phyloP scores from a whole-genome alignment of 805 yeast genomes.

The Yarrowia bubula region DNA sequence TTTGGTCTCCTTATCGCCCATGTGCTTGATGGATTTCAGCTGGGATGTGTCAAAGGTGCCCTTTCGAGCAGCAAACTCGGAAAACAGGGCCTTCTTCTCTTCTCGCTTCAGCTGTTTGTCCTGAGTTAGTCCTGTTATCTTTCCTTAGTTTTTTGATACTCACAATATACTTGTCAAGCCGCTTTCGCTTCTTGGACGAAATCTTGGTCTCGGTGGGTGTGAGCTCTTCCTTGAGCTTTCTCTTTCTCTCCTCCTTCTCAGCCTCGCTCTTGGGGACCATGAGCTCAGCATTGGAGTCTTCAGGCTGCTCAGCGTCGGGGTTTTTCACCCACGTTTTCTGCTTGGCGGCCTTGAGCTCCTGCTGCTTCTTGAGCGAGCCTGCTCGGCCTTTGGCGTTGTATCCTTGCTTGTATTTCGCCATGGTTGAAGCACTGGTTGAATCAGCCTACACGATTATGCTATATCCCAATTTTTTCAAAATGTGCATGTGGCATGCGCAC shows the following conservation, averaged over 20 bases:
- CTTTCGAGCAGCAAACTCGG: constrained; percentile 38
- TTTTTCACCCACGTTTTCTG: constrained; percentile 23
- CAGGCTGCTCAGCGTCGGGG: constrained; percentile 21
- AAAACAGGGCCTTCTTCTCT: constrained; percentile 71
- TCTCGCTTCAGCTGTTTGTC: constrained; percentile 83
- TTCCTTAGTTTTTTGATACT: neutral
- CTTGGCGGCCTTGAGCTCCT: constrained; percentile 56
- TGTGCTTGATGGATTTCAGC: constrained; percentile 67
- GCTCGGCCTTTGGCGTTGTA: constrained; percentile 83
- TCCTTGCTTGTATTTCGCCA: constrained; percentile 81
- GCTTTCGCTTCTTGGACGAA: constrained; percentile 64
- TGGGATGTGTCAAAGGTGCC: constrained; percentile 68
- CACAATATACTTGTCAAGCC: constrained; percentile 80
- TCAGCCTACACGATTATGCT: neutral
- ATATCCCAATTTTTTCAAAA: constrained; percentile 6
- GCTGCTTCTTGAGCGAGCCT: constrained; percentile 79
- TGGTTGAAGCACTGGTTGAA: constrained; percentile 34
- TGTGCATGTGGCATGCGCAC: neutral
- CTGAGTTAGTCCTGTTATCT: neutral
- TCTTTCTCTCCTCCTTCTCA: constrained; percentile 63
- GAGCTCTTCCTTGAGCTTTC: constrained; percentile 59
- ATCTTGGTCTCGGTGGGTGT: constrained; percentile 62
- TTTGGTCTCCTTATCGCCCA: constrained; percentile 70
- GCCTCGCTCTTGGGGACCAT: constrained; percentile 60
- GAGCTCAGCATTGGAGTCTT: constrained; percentile 57